Percentiles rank a stretch among this genome's conserved stretches.
Evolutionary conservation across 768 basidiomycete genomes (phyloP).

Genomic region (Boletus speciosus): DNA sequence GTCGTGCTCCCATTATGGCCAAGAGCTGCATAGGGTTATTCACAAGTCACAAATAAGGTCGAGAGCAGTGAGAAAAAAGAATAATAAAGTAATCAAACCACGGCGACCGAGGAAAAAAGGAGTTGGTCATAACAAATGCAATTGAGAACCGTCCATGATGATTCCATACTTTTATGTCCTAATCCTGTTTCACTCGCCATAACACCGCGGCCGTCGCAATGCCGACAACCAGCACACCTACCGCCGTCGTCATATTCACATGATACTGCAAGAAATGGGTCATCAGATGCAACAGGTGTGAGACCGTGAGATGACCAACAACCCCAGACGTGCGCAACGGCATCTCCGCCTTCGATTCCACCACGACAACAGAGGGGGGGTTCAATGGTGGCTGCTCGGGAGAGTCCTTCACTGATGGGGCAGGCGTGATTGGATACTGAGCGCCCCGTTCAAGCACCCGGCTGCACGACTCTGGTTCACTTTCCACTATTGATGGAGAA

Average conservation of each 20-base stretch:
- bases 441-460: slow-evolving; percentile 14
- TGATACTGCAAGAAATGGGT: slow-evolving; percentile 27
- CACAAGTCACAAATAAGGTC: slow-evolving; percentile 21
- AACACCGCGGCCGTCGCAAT: slow-evolving; percentile 70
- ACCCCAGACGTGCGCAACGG: slow-evolving; percentile 20
- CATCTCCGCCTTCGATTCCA: slow-evolving; percentile 18
- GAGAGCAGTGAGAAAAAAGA: slow-evolving; percentile 17
- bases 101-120: not conserved
- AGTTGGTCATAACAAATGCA: slow-evolving; percentile 16
- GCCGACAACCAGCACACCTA: slow-evolving; percentile 62
- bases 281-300: slow-evolving; percentile 12
- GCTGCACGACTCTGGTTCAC: slow-evolving; percentile 27
- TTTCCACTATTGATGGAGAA: slow-evolving; percentile 30
- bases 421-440: slow-evolving; percentile 32
- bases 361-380: not conserved
- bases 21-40: slow-evolving; percentile 25
- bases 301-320: slow-evolving; percentile 28
- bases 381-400: slow-evolving; percentile 21
- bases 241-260: slow-evolving; percentile 43
- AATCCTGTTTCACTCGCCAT: slow-evolving; percentile 60
- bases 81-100: slow-evolving; percentile 31
- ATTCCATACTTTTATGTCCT: slow-evolving; percentile 14
- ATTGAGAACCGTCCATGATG: slow-evolving; percentile 13
- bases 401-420: slow-evolving; percentile 29
- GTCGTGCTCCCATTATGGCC: slow-evolving; percentile 17